Base-by-base conservation (phyloP, 331 rosid genomes). In the Quercus lobata region DNA sequence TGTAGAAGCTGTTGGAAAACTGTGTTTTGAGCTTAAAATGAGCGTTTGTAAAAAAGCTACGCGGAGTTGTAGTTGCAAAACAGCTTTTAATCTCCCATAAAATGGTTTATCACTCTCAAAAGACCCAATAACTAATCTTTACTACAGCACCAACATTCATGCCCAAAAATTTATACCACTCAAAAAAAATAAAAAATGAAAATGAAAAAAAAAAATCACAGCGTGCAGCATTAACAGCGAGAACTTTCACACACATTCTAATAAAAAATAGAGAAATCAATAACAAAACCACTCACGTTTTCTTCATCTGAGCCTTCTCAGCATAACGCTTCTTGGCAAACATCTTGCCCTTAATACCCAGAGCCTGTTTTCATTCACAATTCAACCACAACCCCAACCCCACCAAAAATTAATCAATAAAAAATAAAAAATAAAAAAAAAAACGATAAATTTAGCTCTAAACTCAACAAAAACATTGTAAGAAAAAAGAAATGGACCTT, bases 281-380 rank as follows among this genome's bases (percentile, higher is more conserved):
- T 35, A 18, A 7, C 11, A 19, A 24, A 41, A 37, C 17, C 19
- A 76, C 98, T 88, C 87, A 94, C 98, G 98, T 92, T 79, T 80
- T 92, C 88, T 91, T 94, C 97, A 92, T 90, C 80, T 73, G 85
- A 71, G 97, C 97, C 84, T 94, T 94, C 82, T 92, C 97, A 0
- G 94, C 91, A 75, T 92, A 94, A 25, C 91, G 90, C 77, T 90
- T 91, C 97, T 94, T 94, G 27, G 98, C 91, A 79, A 94, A 84
- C 86, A 87, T 86, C 86, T 94, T 94, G 0, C 97, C 97, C 89
- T 92, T 92, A 53, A 92, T 90, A 85, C 97, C 98, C 71, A 94
- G 37, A 55, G 93, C 73, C 98, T 94, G 88, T 84, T 79, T 49
- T 49, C 46, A 41, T 41, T 41, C 46, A 41, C 46, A 41, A 41